phyloP scores from a whole-genome alignment of 306 rosid genomes.

The Coriaria nepalensis region DNA sequence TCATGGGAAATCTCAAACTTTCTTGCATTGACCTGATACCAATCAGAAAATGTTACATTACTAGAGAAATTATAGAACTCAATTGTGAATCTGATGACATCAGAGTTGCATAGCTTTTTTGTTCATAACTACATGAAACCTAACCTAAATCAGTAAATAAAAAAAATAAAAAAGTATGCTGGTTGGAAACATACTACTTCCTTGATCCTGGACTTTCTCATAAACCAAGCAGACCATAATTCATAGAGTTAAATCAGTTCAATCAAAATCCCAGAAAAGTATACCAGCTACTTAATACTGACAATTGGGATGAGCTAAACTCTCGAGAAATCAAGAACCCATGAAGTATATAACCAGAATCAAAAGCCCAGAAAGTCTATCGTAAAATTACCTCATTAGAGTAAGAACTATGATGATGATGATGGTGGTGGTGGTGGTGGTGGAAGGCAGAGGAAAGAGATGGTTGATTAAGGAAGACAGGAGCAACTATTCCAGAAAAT shows the following conservation, averaged over 20 bases:
- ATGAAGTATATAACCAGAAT: not conserved
- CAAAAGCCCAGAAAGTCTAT: not conserved
- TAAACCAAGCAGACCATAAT: not conserved
- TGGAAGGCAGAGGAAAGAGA: conserved; percentile 21
- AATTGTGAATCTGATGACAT: no score
- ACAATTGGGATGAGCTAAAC: not conserved
- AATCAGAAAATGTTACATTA: not conserved
- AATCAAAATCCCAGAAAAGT: not conserved
- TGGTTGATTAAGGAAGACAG: conserved; percentile 54
- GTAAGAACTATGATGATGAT: conserved; percentile 11
- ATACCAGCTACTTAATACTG: not conserved
- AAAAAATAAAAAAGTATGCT: not conserved
- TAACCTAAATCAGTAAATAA: not conserved
- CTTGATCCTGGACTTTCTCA: no score
- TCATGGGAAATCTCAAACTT: conserved; percentile 57
- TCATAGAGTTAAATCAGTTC: not conserved
- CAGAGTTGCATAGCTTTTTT: no score
- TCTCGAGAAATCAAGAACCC: not conserved
- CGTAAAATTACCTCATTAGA: conserved; percentile 23
- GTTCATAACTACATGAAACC: no score
- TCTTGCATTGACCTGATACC: conserved; percentile 30
- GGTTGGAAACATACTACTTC: not conserved
- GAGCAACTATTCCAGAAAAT: conserved; percentile 25
- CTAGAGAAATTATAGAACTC: conserved; percentile 4
- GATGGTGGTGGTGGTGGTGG: conserved; percentile 13